Evolutionary conservation across 768 basidiomycete genomes (phyloP).

Genomic region (Kwoniella sp.): DNA sequence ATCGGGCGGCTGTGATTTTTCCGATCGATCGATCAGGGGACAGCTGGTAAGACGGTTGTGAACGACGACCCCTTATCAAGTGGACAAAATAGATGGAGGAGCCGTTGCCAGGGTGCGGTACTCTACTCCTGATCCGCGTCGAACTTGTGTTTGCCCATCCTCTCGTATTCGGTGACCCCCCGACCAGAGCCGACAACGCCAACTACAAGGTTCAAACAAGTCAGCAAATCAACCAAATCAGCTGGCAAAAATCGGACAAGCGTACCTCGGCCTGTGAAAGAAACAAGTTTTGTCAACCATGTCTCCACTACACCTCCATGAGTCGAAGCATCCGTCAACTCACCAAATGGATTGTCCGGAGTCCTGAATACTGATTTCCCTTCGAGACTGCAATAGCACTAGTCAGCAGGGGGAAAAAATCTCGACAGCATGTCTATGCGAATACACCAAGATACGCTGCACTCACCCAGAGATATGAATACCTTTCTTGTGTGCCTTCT

Average conservation of each 20-base stretch:
- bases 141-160: conserved; percentile 57
- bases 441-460: too few species aligned
- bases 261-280: conserved; percentile 34
- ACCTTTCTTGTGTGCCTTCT: conserved; percentile 57
- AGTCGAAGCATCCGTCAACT: conserved; percentile 11
- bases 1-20: too few species aligned
- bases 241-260: background rate
- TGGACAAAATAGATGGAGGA: background rate
- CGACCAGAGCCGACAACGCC: conserved; percentile 55
- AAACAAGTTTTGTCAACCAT: conserved; percentile 7
- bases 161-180: conserved; percentile 52
- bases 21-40: too few species aligned
- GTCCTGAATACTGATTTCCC: conserved; percentile 55
- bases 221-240: conserved; percentile 4
- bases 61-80: background rate
- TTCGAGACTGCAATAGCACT: conserved; percentile 38
- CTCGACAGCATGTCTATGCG: too few species aligned
- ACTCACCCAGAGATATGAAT: conserved; percentile 54
- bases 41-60: background rate
- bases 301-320: background rate
- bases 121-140: conserved; percentile 34
- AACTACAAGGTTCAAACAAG: conserved; percentile 36
- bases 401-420: too few species aligned
- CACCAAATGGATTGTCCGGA: conserved; percentile 51
- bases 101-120: background rate